Evolutionary conservation across 441 rosid genomes (phyloP).

Genomic region (Populus hybrid): DNA sequence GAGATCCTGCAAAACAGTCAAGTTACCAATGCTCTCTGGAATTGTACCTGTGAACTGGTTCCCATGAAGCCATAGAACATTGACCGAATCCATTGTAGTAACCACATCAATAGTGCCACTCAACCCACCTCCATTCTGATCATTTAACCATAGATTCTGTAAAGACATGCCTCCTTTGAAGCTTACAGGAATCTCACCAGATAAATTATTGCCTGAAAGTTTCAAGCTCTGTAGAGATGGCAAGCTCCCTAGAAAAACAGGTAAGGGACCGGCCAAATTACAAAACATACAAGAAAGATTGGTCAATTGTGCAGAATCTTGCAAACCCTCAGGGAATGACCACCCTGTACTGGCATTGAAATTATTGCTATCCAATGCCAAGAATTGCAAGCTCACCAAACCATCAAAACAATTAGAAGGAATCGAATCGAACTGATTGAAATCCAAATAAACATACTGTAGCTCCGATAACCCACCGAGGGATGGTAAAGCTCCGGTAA

Average conservation of each 20-base stretch:
- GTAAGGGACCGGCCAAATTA: constrained; percentile 60
- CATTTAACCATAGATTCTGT: constrained; percentile 57
- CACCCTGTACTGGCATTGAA: constrained; percentile 58
- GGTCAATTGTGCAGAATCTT: constrained; percentile 49
- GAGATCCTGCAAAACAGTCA: constrained; percentile 51
- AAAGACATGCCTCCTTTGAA: constrained; percentile 35
- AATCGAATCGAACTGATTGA: constrained; percentile 56
- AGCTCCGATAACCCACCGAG: constrained; percentile 50
- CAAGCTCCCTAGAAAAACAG: constrained; percentile 57
- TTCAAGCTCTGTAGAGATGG: constrained; percentile 45
- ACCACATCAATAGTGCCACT: constrained; percentile 57
- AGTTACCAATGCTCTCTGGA: constrained; percentile 51
- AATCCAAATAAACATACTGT: constrained; percentile 48
- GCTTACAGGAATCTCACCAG: constrained; percentile 54
- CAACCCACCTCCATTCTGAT: constrained; percentile 46
- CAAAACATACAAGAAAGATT: constrained; percentile 58
- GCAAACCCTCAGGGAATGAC: constrained; percentile 49
- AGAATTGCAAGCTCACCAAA: constrained; percentile 41
- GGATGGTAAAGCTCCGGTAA: constrained; percentile 56
- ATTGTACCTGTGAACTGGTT: constrained; percentile 66
- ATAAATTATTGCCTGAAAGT: constrained; percentile 50
- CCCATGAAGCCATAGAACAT: constrained; percentile 69
- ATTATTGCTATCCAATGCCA: constrained; percentile 63
- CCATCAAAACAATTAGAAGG: constrained; percentile 59
- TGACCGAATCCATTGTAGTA: constrained; percentile 45